Evolutionary conservation across 176 grass and related monocot species (phyloP), one percentile per base, ranked within the genome.

Genomic region (Musa beccarii): DNA sequence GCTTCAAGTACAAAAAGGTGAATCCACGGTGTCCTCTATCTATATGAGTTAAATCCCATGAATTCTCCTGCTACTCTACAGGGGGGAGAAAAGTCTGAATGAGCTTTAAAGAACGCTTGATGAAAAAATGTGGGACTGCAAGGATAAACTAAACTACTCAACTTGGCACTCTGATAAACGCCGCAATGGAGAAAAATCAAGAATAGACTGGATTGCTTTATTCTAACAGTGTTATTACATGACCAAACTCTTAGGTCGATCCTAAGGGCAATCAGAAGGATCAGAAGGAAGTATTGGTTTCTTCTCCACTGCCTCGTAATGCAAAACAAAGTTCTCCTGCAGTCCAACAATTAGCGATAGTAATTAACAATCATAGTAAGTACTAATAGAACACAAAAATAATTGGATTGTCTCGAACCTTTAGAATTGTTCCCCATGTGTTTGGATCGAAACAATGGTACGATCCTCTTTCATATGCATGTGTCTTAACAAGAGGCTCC

Each of bases 381-480:
- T 77, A 17, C 51, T 24, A 51, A 21, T 12, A 16, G 19, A 43
- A 43, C 4, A 43, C 34, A 43, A 3, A 52, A 52, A 20, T 24
- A 65, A 65, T 68, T 77, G 67, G 80, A 66, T 52, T 29, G 61
- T 76, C n/a, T 43, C 82, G 73, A 76, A 99, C 95, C 95, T 99
- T 99, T 51, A 86, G 82, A 75, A 93, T 75, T 49, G 90, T 89
- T 50, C 93, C 90, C 95, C 95, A 99, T 50, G 57, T 91, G 23
- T 73, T 79, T 53, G 84, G 90, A 83, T 99, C 90, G 78, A 99
- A 99, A 73, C 86, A 94, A 59, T 49, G 51, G 71, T 99, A 99
- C 74, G 86, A 91, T 13, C 88, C 95, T 73, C 90, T 88, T 79
- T 99, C 95, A 81, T 87, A 92, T 6, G 72, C 9, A 81, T 84